Percentiles rank a stretch among this genome's conserved stretches.
phyloP scores from a whole-genome alignment of 805 yeast genomes.

The Ogataea philodendri region DNA sequence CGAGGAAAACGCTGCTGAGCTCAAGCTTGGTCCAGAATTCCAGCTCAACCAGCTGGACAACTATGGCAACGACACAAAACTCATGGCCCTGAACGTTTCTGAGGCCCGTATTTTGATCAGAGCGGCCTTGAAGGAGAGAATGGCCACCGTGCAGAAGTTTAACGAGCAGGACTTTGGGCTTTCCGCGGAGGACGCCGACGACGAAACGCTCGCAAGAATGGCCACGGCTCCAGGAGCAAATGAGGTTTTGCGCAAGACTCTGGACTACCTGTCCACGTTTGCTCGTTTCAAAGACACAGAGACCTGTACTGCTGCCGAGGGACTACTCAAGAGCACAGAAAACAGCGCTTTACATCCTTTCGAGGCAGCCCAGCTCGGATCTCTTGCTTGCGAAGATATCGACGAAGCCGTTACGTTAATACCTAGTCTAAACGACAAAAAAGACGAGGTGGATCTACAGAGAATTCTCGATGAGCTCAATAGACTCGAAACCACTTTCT shows the following conservation, averaged over 20 bases:
- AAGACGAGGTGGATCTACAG: slow-evolving; percentile 83
- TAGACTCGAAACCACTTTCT: slow-evolving; percentile 47
- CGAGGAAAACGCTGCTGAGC: slow-evolving; percentile 87
- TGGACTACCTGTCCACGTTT: slow-evolving; percentile 80
- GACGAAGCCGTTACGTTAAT: slow-evolving; percentile 94
- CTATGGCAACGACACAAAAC: slow-evolving; percentile 70
- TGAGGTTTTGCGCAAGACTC: slow-evolving; percentile 87
- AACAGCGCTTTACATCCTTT: slow-evolving; percentile 85
- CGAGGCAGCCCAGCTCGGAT: slow-evolving; percentile 84
- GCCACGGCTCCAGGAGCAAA: slow-evolving; percentile 71
- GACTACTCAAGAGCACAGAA: slow-evolving; percentile 70
- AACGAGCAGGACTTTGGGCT: slow-evolving; percentile 32
- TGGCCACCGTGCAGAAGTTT: slow-evolving; percentile 45
- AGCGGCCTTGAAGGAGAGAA: slow-evolving; percentile 80
- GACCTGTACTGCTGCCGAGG: slow-evolving; percentile 91
- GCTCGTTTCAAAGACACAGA: slow-evolving; percentile 90
- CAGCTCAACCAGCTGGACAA: slow-evolving; percentile 76
- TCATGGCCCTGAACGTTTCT: slow-evolving; percentile 81
- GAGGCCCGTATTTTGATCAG: slow-evolving; percentile 89
- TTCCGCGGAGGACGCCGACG: slow-evolving; percentile 38
- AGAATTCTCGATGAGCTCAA: slow-evolving; percentile 84
- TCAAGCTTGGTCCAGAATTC: slow-evolving; percentile 92
- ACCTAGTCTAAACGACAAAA: slow-evolving; percentile 81
- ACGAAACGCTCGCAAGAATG: slow-evolving; percentile 48
- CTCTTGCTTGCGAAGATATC: slow-evolving; percentile 91